phyloP scores from a whole-genome alignment of 345 rosid species.

The Eucalyptus coolabah region DNA sequence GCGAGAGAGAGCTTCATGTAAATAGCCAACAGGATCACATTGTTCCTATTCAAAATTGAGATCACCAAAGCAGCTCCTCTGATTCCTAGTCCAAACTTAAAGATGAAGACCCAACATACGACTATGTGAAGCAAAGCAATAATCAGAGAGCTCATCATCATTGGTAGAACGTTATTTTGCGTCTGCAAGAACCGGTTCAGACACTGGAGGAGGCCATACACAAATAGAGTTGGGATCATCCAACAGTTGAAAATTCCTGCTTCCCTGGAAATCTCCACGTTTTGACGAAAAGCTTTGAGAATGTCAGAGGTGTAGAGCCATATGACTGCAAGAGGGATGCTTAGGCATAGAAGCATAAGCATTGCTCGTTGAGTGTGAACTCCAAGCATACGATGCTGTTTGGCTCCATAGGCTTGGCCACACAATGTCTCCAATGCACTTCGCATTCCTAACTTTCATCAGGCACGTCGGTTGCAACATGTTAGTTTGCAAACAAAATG shows the following conservation, averaged over 20 bases:
- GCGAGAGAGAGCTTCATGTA: conserved; percentile 20
- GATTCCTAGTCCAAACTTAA: conserved; percentile 13
- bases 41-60: conserved; percentile 22
- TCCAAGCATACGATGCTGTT: conserved; percentile 52
- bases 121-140: conserved; percentile 18
- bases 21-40: conserved; percentile 19
- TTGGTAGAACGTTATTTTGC: conserved; percentile 43
- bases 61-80: conserved; percentile 37
- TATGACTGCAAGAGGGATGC: conserved; percentile 40
- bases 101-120: conserved; percentile 33
- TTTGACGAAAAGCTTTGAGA: conserved; percentile 30
- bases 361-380: conserved; percentile 59
- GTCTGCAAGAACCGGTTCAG: conserved; percentile 50
- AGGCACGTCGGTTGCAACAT: background rate
- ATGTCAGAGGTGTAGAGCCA: conserved; percentile 38
- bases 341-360: conserved; percentile 26
- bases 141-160: conserved; percentile 21
- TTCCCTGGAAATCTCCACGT: conserved; percentile 13
- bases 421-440: conserved; percentile 54
- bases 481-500: background rate
- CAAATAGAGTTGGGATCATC: conserved; percentile 59
- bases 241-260: conserved; percentile 32
- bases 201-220: conserved; percentile 46
- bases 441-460: background rate
- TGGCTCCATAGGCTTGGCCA: conserved; percentile 66